Evolutionary conservation across 495 filamentous ascomycete genomes (phyloP), one percentile per base, ranked within the genome.

Genomic region (Achaetomiella virescens): DNA sequence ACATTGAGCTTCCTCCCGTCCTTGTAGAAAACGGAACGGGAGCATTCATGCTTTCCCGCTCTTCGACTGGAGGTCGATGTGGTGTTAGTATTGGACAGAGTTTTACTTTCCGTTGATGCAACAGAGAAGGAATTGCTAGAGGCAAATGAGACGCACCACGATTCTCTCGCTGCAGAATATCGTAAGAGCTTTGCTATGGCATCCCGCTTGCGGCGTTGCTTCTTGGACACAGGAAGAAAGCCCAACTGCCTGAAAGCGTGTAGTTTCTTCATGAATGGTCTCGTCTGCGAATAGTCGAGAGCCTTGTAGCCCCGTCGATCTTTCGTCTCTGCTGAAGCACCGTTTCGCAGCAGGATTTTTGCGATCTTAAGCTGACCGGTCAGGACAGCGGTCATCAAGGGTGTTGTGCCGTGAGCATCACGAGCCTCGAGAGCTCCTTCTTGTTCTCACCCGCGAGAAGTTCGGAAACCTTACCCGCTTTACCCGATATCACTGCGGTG

Each of bases 371-470:
- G 25, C 1, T 44, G 53, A 0, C 59, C 59, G 0, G n/a, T 33
- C 6, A 61, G 37, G 2, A 61, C 54, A 0, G 59, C 54, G 3
- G 31, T 17, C 59, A 61, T 61, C 12, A 61, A 17, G 0, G 54
- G 48, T 11, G 53, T 61, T 0, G 48, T 20, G 0, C 59, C 59
- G 0, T 53, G 48, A 0, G 1, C 18, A 9, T 61, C 59, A 2
- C 38, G 48, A 10, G 20, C 22, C 3, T 61, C n/a, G 0, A 54
- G 7, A 42, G 1, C 6, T 27, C 22, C 15, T 49, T 45, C 0
- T 21, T 27, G 11, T 44, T 29, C 1, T 11, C 8, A 0, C 8
- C 5, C 1, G 8, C 8, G 0, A 60, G 40, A 4, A 55, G 6
- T 0, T 18, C 9, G 0, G 9, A 3, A 9, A 54, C 51, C 0